Percentiles rank a stretch among this genome's conserved stretches.
These are phyloP conservation scores for Boletus sensibilis DNA, from an alignment of 768 basidiomycete species.

Conservation along the genomic window DNA sequence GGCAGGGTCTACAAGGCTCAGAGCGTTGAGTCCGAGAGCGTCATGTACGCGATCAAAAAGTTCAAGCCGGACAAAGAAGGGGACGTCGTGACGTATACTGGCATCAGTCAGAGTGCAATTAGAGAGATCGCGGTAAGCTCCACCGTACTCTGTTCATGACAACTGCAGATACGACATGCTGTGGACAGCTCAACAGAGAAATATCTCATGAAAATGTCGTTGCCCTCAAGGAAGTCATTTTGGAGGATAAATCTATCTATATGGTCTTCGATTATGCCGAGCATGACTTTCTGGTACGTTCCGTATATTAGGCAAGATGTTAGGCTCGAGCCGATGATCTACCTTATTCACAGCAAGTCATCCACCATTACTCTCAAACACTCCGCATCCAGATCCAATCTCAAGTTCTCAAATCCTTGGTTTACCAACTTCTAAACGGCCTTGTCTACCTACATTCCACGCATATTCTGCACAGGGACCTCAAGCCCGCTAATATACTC, in stretches of 20 bases:
- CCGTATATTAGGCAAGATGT: neutral
- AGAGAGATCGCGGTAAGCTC: constrained; percentile 87
- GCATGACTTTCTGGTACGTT: constrained; percentile 90
- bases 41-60: constrained; percentile 95
- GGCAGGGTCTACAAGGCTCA: constrained; percentile 98
- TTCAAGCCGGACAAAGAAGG: constrained; percentile 99
- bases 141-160: constrained; percentile 5
- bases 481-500: constrained; percentile 98
- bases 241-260: constrained; percentile 98
- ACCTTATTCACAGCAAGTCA: constrained; percentile 74
- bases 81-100: constrained; percentile 92
- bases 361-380: constrained; percentile 94
- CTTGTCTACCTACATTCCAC: constrained; percentile 91
- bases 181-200: constrained; percentile 76
- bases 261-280: constrained; percentile 99
- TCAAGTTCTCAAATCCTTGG: constrained; percentile 86
- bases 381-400: constrained; percentile 72
- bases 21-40: constrained; percentile 65
- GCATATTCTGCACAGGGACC: constrained; percentile 94
- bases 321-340: neutral
- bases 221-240: constrained; percentile 87
- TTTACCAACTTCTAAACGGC: constrained; percentile 93
- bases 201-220: constrained; percentile 90
- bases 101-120: constrained; percentile 96
- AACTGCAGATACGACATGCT: constrained; percentile 9